Base-by-base conservation (phyloP, 805 yeast species). In the Pichia occidentalis region DNA sequence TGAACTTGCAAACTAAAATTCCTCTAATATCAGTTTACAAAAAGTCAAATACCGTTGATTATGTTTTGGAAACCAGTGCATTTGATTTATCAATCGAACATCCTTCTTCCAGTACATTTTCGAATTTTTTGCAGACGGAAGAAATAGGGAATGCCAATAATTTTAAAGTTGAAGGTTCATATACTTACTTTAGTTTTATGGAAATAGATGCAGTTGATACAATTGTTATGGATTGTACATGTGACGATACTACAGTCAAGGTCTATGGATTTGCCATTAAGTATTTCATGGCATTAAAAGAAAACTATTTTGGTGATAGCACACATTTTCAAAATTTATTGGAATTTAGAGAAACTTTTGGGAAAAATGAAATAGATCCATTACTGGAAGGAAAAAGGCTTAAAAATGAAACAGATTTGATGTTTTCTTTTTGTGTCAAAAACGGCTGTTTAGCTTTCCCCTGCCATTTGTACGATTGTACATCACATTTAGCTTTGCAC, bases 51-150 rank as follows among this genome's bases (percentile, higher is more conserved):
- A 68, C 71, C 0, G 63, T 81, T 12, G 61, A 67, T 12, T 85
- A 68, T 48, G 57, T 59, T 1, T 46, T 81, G 2, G 45, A 46
- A 3, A 80, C 95, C 0, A 75, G 84, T 0, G 61, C 60, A 33
- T 74, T 86, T 47, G 71, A 78, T 33, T 51, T 92, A 32, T 63
- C 73, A 1, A 56, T 88, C 3, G 81, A 78, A 40, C 75, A 92
- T 0, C 97, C 98, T 0, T 81, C 90, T 1, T 92, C 97, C 95
- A 94, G 86, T 52, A 88, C 97, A 0, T 63, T 77, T 19, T 73
- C 77, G 38, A 79, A 81, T 33, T 90, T 90, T 47, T 56, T 84
- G 63, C 69, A 70, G 32, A 60, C 71, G 10, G 73, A 70, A 14
- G 71, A 72, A 12, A 68, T 86, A 44, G 97, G 95, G 0, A 64